Evolutionary conservation across 768 basidiomycete genomes (phyloP).

Genomic region (Suillus decipiens): DNA sequence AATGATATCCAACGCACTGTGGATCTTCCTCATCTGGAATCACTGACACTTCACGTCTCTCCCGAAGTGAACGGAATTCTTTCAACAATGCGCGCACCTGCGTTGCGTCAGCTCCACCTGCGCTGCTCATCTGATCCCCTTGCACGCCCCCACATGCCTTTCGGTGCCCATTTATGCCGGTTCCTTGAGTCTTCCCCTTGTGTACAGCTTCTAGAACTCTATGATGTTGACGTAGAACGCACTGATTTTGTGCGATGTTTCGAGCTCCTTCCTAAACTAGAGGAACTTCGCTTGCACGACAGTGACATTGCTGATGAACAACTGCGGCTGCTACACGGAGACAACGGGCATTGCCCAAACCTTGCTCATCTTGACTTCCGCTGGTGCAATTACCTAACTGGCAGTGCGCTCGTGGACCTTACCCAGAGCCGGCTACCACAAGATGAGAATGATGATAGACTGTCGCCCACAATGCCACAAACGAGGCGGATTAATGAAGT

Average conservation of each 20-base stretch:
- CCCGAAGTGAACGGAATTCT: constrained; percentile 32
- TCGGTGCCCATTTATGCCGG: constrained; percentile 31
- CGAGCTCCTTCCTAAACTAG: constrained; percentile 39
- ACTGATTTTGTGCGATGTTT: constrained; percentile 40
- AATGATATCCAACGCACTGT: constrained; percentile 17
- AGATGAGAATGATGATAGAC: background rate
- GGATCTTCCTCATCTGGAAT: constrained; percentile 28
- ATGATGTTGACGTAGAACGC: constrained; percentile 47
- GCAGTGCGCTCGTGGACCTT: constrained; percentile 50
- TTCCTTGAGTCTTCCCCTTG: constrained; percentile 34
- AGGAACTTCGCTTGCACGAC: constrained; percentile 56
- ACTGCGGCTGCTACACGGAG: constrained; percentile 40
- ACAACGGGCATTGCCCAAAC: constrained; percentile 45
- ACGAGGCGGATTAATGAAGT: constrained; percentile 43
- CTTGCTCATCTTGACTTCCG: constrained; percentile 54
- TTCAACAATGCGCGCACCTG: constrained; percentile 35
- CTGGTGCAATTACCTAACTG: constrained; percentile 59
- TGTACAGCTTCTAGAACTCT: constrained; percentile 47
- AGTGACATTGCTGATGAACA: constrained; percentile 55
- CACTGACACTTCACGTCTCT: constrained; percentile 32
- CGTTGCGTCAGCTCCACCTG: constrained; percentile 41
- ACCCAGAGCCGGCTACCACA: constrained; percentile 40
- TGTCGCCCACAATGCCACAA: constrained; percentile 1
- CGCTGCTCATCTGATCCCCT: constrained; percentile 36
- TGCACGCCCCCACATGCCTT: constrained; percentile 28